phyloP scores from a whole-genome alignment of 371 early-diverging fungal species.

The Blakeslea trispora region DNA sequence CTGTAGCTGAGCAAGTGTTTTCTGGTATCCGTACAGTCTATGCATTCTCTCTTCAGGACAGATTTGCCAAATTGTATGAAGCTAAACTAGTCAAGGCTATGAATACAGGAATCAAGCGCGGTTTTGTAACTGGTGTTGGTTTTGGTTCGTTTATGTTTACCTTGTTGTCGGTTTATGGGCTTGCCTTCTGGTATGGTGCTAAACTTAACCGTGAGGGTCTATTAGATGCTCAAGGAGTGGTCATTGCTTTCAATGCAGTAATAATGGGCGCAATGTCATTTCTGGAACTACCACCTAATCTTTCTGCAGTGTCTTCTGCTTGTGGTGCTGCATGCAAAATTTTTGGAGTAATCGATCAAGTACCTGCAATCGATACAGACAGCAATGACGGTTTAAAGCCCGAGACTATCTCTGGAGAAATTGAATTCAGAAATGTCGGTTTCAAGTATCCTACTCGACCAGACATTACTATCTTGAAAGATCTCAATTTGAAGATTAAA shows the following conservation, averaged over 20 bases:
- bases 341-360: conserved; percentile 77
- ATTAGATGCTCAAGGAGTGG: conserved; percentile 49
- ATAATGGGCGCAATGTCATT: conserved; percentile 55
- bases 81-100: conserved; percentile 46
- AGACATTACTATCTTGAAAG: conserved; percentile 62
- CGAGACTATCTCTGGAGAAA: conserved; percentile 57
- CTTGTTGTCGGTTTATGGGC: conserved; percentile 63
- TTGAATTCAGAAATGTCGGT: conserved; percentile 69
- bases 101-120: conserved; percentile 52
- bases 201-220: conserved; percentile 46
- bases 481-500: conserved; percentile 57
- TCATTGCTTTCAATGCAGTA: conserved; percentile 70
- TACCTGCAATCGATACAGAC: conserved; percentile 64
- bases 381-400: conserved; percentile 57
- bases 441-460: conserved; percentile 77
- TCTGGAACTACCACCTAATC: conserved; percentile 57
- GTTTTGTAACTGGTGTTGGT: conserved; percentile 46
- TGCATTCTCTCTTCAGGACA: conserved; percentile 76
- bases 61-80: conserved; percentile 62
- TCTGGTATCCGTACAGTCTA: conserved; percentile 81
- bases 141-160: conserved; percentile 61
- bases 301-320: conserved; percentile 62
- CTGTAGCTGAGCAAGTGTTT: conserved; percentile 83
- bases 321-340: conserved; percentile 69
- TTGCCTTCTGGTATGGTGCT: conserved; percentile 79